These are phyloP conservation scores for Melanomma pulvis-pyrius DNA, from an alignment of 495 filamentous ascomycete genomes.

Conservation along the genomic window DNA sequence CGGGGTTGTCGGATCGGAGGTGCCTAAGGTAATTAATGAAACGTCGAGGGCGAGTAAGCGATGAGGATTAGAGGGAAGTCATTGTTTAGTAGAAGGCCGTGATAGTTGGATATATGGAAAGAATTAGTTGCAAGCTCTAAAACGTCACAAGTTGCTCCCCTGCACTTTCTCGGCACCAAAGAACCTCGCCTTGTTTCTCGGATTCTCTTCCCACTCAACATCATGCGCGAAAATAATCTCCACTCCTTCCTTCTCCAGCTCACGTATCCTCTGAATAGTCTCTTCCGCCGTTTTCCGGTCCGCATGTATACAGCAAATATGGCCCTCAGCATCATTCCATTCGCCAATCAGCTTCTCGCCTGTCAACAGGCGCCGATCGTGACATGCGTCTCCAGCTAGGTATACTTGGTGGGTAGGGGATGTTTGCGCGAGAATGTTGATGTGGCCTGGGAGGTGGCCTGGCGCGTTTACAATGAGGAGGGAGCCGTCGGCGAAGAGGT, in stretches of 20 bases:
- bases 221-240: constrained; percentile 55
- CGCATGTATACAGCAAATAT: constrained; percentile 49
- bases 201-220: constrained; percentile 47
- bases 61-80: neutral
- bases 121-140: neutral
- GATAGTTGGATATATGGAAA: neutral
- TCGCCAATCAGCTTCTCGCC: constrained; percentile 50
- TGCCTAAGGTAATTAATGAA: neutral
- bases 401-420: constrained; percentile 44
- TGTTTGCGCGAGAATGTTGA: constrained; percentile 50
- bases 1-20: neutral
- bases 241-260: constrained; percentile 42
- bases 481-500: constrained; percentile 50
- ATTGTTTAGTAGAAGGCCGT: neutral
- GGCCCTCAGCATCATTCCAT: constrained; percentile 46
- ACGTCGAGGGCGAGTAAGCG: neutral
- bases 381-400: constrained; percentile 54
- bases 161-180: constrained; percentile 5
- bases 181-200: constrained; percentile 47
- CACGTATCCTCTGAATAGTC: constrained; percentile 44
- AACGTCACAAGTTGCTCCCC: neutral
- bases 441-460: constrained; percentile 53
- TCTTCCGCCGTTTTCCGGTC: constrained; percentile 43
- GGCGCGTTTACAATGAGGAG: constrained; percentile 51
- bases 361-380: constrained; percentile 50